Evolutionary conservation across 495 filamentous ascomycete genomes (phyloP).

Genomic region (Podospora pseudopauciseta): DNA sequence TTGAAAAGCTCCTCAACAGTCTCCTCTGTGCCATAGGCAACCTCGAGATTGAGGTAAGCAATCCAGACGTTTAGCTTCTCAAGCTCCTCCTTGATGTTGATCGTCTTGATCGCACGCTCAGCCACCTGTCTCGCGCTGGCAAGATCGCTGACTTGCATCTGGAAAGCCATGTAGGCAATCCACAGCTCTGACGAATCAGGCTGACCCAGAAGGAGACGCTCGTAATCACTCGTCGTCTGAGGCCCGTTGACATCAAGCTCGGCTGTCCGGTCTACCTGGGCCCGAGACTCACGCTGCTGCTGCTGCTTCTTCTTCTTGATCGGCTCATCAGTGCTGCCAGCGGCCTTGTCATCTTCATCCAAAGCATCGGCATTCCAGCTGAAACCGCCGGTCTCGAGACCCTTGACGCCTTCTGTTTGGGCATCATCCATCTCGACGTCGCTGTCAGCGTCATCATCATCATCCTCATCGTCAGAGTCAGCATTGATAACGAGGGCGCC

Average conservation of each 20-base stretch:
- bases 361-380: conserved; percentile 73
- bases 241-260: conserved; percentile 88
- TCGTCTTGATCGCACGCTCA: conserved; percentile 82
- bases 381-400: conserved; percentile 76
- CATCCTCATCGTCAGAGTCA: conserved; percentile 47
- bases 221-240: conserved; percentile 83
- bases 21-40: conserved; percentile 81
- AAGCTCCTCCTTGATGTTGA: conserved; percentile 77
- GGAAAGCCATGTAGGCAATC: conserved; percentile 96
- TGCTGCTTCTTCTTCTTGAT: conserved; percentile 70
- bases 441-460: conserved; percentile 37
- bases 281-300: conserved; percentile 68
- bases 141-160: conserved; percentile 84
- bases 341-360: conserved; percentile 42
- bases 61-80: conserved; percentile 96
- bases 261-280: conserved; percentile 81
- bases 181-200: conserved; percentile 86
- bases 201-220: conserved; percentile 86
- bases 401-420: conserved; percentile 37
- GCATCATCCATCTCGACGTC: conserved; percentile 50
- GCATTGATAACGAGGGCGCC: conserved; percentile 52
- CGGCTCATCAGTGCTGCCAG: conserved; percentile 38
- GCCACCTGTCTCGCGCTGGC: conserved; percentile 81
- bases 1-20: conserved; percentile 84
- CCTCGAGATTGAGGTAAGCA: conserved; percentile 89